Base-by-base conservation (phyloP, 768 basidiomycete species). In the Leccinellum albellum region DNA sequence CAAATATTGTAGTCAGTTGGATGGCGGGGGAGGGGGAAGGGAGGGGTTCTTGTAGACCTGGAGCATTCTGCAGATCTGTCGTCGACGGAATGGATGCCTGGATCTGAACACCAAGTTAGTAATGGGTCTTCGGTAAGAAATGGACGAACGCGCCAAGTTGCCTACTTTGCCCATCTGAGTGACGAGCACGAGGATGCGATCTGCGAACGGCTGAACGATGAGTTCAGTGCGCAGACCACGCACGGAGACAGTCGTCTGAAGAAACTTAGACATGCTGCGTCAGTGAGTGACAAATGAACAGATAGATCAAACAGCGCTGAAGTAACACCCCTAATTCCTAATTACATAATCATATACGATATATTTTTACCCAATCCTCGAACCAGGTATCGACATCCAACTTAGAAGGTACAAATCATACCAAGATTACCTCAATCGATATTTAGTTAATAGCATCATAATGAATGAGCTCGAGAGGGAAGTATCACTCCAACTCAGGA, bases 131-230 rank as follows among this genome's bases (percentile, higher is more conserved):
- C 33, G 48, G 20, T n/a, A 31, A 23, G 40, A 29, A 37, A 24
- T 31, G 51, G 55, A 7, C 17, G 52, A 17, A 42, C 74, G 70
- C 68, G 96, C 94, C 75, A 98, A 69, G 67, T 80, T 85, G 55
- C 95, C 95, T 13, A 96, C 87, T 82, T 94, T 95, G 37, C 91
- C 90, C 59, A 92, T 70, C 71, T 98, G 95, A 1, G 93, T 94
- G 53, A 98, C 79, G 23, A 97, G 77, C n/a, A 97, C 86, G 20
- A 98, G 76, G 13, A 84, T 76, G 24, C 92, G 81, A 73, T 98
- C 95, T 53, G 82, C 81, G 68, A 84, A 98, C 0, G 77, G 75
- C 65, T 97, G 93, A 7, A 95, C 68, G 46, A 94, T 62, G 15
- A 97, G 74, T 54, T 95, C 86, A 2, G 92, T 97, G 17, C 68